These are phyloP conservation scores for Blastomyces parvus DNA, from an alignment of 2,329 filamentous ascomycete genomes.

Conservation along the genomic window DNA sequence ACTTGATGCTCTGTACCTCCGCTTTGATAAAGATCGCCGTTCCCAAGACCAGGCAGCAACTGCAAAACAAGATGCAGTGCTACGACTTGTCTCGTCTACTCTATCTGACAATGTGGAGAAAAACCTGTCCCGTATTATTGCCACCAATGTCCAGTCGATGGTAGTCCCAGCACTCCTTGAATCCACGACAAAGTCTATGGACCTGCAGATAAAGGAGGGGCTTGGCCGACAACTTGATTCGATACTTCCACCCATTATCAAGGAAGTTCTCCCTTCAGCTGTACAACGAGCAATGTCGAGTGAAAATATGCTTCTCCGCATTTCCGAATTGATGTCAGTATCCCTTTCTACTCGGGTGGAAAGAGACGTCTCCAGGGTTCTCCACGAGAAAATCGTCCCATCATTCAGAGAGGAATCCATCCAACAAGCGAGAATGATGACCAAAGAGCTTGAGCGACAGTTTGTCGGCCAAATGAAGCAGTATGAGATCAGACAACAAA, in stretches of 20 bases:
- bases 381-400: constrained; percentile 57
- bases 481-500: constrained; percentile 43
- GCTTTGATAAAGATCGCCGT: constrained; percentile 60
- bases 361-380: constrained; percentile 52
- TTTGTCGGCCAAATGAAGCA: constrained; percentile 44
- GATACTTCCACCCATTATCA: constrained; percentile 62
- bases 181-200: constrained; percentile 57
- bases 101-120: constrained; percentile 64
- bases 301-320: constrained; percentile 59
- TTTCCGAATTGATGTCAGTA: constrained; percentile 62
- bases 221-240: constrained; percentile 58
- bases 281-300: constrained; percentile 62
- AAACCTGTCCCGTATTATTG: constrained; percentile 66
- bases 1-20: constrained; percentile 48
- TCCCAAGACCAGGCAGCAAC: constrained; percentile 53
- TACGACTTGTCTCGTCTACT: constrained; percentile 59
- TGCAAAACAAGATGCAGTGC: constrained; percentile 59
- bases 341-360: constrained; percentile 61
- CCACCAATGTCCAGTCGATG: constrained; percentile 61
- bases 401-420: constrained; percentile 55
- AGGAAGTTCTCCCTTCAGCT: constrained; percentile 57
- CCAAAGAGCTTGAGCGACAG: constrained; percentile 57
- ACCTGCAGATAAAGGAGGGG: constrained; percentile 60
- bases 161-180: constrained; percentile 67
- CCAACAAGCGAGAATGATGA: constrained; percentile 58